Percentiles rank a stretch among this genome's conserved stretches.
phyloP scores from a whole-genome alignment of 2,329 filamentous ascomycete genomes.

The Colletotrichum sp. region DNA sequence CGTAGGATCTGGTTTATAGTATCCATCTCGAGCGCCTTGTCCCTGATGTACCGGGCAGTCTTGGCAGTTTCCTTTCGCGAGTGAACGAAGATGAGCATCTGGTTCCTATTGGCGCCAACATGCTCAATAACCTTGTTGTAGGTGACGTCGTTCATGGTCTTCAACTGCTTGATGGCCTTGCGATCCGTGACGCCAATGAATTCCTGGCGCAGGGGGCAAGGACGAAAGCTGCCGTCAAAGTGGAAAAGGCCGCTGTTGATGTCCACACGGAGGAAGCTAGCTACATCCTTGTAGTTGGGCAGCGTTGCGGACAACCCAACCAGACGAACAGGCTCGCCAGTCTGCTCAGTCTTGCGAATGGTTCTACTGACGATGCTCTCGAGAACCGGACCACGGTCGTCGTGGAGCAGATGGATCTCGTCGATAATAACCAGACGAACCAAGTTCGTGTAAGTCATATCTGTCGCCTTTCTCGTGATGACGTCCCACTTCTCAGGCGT shows the following conservation, averaged over 20 bases:
- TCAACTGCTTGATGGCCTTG: slow-evolving; percentile 98
- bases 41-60: slow-evolving; percentile 93
- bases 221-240: slow-evolving; percentile 92
- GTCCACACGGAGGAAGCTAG: slow-evolving; percentile 92
- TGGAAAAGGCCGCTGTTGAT: slow-evolving; percentile 87
- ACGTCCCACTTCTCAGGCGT: slow-evolving; percentile 99
- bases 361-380: slow-evolving; percentile 97
- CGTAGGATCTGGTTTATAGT: slow-evolving; percentile 95
- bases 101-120: slow-evolving; percentile 89
- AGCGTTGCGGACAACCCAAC: slow-evolving; percentile 93
- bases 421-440: slow-evolving; percentile 96
- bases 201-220: slow-evolving; percentile 93
- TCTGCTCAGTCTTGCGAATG: slow-evolving; percentile 91
- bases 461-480: slow-evolving; percentile 96
- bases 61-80: slow-evolving; percentile 98
- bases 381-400: slow-evolving; percentile 93
- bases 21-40: slow-evolving; percentile 96
- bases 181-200: slow-evolving; percentile 98
- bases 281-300: slow-evolving; percentile 96
- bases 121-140: slow-evolving; percentile 98
- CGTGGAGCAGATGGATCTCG: slow-evolving; percentile 96
- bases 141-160: slow-evolving; percentile 99
- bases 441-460: slow-evolving; percentile 96
- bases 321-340: slow-evolving; percentile 88
- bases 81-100: slow-evolving; percentile 99